Conservation (phyloP, 1,139 yeast species). For the Chernovozyma aurita region DNA sequence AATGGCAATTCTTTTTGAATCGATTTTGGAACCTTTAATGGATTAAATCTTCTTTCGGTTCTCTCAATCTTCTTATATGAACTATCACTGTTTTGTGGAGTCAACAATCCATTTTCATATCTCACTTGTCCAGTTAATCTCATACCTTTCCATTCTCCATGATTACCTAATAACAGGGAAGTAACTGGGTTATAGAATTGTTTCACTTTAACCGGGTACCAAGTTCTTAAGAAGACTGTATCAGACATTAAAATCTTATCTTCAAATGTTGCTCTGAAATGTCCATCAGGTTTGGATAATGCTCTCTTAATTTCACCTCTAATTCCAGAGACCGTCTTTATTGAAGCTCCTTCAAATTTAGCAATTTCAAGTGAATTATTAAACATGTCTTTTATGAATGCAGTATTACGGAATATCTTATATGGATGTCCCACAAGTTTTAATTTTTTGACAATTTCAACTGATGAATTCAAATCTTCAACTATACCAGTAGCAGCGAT, state of each 20-base stretch:
- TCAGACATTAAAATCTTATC: slow-evolving; percentile 91
- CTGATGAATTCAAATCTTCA: slow-evolving; percentile 85
- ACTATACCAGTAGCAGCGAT: slow-evolving; percentile 98
- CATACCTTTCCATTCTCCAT: slow-evolving; percentile 94
- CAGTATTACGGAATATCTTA: slow-evolving; percentile 92
- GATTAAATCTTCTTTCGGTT: slow-evolving; percentile 79
- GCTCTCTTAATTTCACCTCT: slow-evolving; percentile 98
- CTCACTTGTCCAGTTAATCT: slow-evolving; percentile 90
- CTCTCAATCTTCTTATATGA: slow-evolving; percentile 80
- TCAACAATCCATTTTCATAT: slow-evolving; percentile 63
- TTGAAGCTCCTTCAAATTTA: slow-evolving; percentile 95
- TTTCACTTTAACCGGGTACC: slow-evolving; percentile 93
- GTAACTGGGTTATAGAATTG: slow-evolving; percentile 95
- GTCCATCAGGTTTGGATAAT: slow-evolving; percentile 91
- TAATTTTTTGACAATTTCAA: slow-evolving; percentile 91
- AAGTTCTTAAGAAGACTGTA: slow-evolving; percentile 83
- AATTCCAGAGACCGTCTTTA: slow-evolving; percentile 94
- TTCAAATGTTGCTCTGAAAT: slow-evolving; percentile 96
- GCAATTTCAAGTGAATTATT: slow-evolving; percentile 90
- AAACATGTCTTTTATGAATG: slow-evolving; percentile 96
- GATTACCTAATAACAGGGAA: slow-evolving; percentile 69
- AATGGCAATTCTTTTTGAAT: slow-evolving; percentile 79
- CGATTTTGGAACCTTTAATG: slow-evolving; percentile 78
- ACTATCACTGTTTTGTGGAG: slow-evolving; percentile 66
- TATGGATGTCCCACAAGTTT: slow-evolving; percentile 93